Evolutionary conservation across 768 basidiomycete species (phyloP).

Genomic region (Mycena galopus): DNA sequence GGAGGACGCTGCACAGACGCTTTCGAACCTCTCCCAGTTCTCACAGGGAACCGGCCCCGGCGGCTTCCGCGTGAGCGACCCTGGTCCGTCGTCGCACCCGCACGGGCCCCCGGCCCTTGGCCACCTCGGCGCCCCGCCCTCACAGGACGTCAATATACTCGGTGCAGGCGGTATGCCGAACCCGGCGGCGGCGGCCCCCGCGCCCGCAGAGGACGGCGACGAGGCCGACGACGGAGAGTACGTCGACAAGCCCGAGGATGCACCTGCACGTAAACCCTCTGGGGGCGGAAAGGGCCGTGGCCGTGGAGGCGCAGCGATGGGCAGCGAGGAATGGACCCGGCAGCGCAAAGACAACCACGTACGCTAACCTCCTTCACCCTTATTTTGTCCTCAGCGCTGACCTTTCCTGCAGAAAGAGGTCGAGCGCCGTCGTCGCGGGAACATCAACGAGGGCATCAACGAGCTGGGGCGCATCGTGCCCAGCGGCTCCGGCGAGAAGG

Average conservation of each 20-base stretch:
- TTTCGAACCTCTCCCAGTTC: conserved; percentile 46
- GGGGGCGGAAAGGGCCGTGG: conserved; percentile 61
- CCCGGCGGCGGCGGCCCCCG: conserved; percentile 37
- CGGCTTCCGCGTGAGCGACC: conserved; percentile 71
- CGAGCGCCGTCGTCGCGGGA: conserved; percentile 92
- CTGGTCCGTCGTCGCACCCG: conserved; percentile 81
- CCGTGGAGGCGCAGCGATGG: conserved; percentile 72
- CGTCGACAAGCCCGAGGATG: conserved; percentile 42
- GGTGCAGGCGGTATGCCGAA: conserved; percentile 61
- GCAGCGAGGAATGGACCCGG: conserved; percentile 83
- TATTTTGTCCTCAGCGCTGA: background rate
- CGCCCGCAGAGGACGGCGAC: conserved; percentile 41
- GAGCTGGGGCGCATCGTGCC: conserved; percentile 92
- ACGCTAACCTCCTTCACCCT: conserved; percentile 41
- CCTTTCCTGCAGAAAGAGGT: conserved; percentile 87
- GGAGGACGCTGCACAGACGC: conserved; percentile 45
- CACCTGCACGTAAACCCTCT: conserved; percentile 44
- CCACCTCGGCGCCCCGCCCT: conserved; percentile 59
- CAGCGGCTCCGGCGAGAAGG: conserved; percentile 87
- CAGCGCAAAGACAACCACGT: conserved; percentile 89
- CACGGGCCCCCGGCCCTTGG: conserved; percentile 75
- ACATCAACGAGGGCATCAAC: conserved; percentile 97
- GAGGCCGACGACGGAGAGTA: conserved; percentile 44
- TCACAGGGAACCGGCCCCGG: conserved; percentile 48
- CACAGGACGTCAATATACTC: conserved; percentile 39